phyloP scores from a whole-genome alignment of 352 stramenopile species.

The Phytophthora aleatoria region DNA sequence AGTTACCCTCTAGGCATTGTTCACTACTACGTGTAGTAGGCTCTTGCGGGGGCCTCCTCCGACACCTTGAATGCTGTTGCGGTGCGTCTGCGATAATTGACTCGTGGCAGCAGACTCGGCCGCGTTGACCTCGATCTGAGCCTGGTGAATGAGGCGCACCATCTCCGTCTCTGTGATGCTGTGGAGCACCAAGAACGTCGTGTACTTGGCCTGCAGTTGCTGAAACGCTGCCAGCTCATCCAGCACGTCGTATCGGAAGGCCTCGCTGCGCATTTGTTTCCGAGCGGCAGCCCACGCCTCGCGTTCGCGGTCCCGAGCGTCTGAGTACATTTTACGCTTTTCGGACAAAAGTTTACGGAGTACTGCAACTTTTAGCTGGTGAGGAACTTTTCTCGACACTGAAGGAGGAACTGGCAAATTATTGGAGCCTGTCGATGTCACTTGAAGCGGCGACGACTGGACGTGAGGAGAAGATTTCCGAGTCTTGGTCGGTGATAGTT shows the following conservation, averaged over 20 bases:
- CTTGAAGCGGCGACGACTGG: slow-evolving; percentile 6
- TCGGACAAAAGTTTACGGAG: slow-evolving; percentile 62
- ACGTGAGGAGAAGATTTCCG: neutral
- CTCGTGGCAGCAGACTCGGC: neutral
- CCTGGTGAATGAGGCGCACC: slow-evolving; percentile 52
- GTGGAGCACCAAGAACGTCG: slow-evolving; percentile 70
- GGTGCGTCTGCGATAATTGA: neutral
- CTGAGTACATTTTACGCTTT: slow-evolving; percentile 62
- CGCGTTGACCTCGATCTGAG: slow-evolving; percentile 33
- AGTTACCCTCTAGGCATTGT: no score
- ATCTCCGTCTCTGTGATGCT: slow-evolving; percentile 70
- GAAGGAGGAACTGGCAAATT: slow-evolving; percentile 9
- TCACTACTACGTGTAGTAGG: no score
- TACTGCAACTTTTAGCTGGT: slow-evolving; percentile 57
- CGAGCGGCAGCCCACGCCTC: slow-evolving; percentile 52
- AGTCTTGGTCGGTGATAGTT: slow-evolving; percentile 3
- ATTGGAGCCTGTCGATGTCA: slow-evolving; percentile 4
- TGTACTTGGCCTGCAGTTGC: slow-evolving; percentile 62
- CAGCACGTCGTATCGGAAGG: slow-evolving; percentile 74
- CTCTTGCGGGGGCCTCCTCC: no score
- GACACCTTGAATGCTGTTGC: no score
- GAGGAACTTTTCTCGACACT: slow-evolving; percentile 48
- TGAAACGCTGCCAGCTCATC: slow-evolving; percentile 70
- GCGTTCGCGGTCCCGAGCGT: slow-evolving; percentile 42
- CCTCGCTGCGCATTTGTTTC: slow-evolving; percentile 57